Evolutionary conservation across 2,329 filamentous ascomycete genomes (phyloP), one percentile per base, ranked within the genome.

Genomic region (Arthrocladium fulminans): DNA sequence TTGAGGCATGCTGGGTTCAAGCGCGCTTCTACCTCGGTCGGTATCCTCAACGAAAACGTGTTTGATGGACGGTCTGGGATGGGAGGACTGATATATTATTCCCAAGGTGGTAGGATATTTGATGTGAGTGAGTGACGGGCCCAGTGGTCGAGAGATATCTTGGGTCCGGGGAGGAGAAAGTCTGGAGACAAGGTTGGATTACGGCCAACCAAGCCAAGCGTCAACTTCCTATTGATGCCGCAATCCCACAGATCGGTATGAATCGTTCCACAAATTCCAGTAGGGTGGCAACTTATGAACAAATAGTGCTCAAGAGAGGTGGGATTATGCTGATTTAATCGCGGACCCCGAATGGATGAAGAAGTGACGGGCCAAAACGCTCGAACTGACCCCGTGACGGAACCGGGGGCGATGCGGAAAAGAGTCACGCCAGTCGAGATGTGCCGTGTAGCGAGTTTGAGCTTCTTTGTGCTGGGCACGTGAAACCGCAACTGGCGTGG

Each of bases 1-100:
- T 29, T 38, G 44, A 39, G 44, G 44, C 44, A 47, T 47, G 10
- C 9, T 38, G 32, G 8, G 8, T 24, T 15, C 24, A 10, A 23
- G 15, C n/a, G 20, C n/a, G 40, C 22, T 43, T 9, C 9, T 9
- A 8, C 5, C 29, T 43, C n/a, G 22, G 29, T 10, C 12, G 13
- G n/a, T 7, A 13, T 27, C 15, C 25, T 43, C 10, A 10, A 9
- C 8, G 15, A 17, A 34, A 17, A 17, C n/a, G 13, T 9, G 39
- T 25, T 42, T n/a, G 39, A 25, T 15, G 32, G 13, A 15, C 17
- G 17, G 6, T 15, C n/a, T 35, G 32, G 32, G 17, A 35, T 6
- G 32, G 17, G 13, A 15, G 17, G 32, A 15, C 32, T 35, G 10
- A 35, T n/a, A n/a, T n/a, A n/a, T n/a, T n/a, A n/a, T n/a, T n/a